These are phyloP conservation scores for Penicillium canariense DNA, from an alignment of 495 filamentous ascomycete genomes.

Conservation along the genomic window DNA sequence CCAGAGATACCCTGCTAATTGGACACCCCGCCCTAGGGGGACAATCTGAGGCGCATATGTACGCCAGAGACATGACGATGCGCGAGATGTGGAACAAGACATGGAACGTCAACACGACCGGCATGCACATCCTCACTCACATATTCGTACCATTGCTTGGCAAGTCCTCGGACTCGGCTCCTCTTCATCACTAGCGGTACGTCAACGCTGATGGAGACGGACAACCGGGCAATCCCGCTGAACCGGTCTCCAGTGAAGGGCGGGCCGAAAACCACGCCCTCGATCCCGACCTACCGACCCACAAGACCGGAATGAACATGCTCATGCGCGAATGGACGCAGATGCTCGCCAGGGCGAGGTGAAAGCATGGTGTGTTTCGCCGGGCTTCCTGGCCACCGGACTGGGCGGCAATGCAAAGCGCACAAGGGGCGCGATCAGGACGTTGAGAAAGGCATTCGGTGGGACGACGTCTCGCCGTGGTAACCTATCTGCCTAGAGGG, in stretches of 20 bases:
- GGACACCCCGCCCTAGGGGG: neutral
- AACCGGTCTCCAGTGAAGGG: neutral
- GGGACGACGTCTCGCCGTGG: slow-evolving; percentile 33
- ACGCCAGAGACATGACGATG: slow-evolving; percentile 28
- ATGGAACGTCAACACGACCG: slow-evolving; percentile 56
- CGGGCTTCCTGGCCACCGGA: slow-evolving; percentile 39
- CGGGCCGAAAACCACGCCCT: neutral
- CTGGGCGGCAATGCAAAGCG: slow-evolving; percentile 19
- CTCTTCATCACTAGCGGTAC: neutral
- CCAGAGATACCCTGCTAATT: neutral
- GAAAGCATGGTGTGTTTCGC: slow-evolving; percentile 54
- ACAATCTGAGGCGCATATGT: slow-evolving; percentile 14
- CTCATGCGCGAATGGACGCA: slow-evolving; percentile 58
- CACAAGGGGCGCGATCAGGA: slow-evolving; percentile 36
- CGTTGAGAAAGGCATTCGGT: neutral
- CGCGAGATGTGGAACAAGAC: slow-evolving; percentile 49
- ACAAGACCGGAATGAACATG: slow-evolving; percentile 65
- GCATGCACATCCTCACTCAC: slow-evolving; percentile 48
- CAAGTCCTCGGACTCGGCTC: neutral
- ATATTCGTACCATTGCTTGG: slow-evolving; percentile 21
- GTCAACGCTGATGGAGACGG: neutral
- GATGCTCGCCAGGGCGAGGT: slow-evolving; percentile 46
- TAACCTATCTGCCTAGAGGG: slow-evolving; percentile 41
- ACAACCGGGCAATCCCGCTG: neutral
- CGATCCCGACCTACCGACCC: slow-evolving; percentile 44